Base-by-base conservation (phyloP, 306 rosid species). In the Abrus precatorius region DNA sequence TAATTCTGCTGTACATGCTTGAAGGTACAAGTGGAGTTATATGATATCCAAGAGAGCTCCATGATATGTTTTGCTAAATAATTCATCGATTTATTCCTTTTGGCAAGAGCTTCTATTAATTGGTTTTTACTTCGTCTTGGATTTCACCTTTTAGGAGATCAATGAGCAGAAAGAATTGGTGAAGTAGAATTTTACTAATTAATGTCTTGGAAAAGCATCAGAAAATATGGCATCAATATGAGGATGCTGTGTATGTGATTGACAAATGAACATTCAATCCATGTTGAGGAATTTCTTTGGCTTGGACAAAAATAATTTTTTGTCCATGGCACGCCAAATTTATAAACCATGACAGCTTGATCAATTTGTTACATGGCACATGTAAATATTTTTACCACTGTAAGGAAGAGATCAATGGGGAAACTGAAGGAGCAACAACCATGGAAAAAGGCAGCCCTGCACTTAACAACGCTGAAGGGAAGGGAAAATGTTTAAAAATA, bases 1-100 rank as follows among this genome's bases (percentile, higher is more conserved):
- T 66, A 69, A 62, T 61, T 41, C 62, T 69, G 50, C 45, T 20
- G 77, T 14, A 29, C 69, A 61, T 41, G 53, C 20, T 14, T 43
- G 40, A 74, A 45, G 41, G 69, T 83, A 77, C 69, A 62, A 13
- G 49, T 53, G 64, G 86, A 63, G 33, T 72, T 72, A 63, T 64
- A 34, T 27, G 71, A 77, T 53, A 77, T 49, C 30, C 30, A 14
- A 5, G 12, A 80, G 8, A 65, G 55, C 55, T 43, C 32, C 60
- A 9, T 49, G 56, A 50, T 49, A 41, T 65, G 2, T 82, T 83
- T 76, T 41, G 28, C 47, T 71, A 49, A 66, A 67, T 81, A 66
- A 67, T 81, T 69, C 66, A 13, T 68, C 41, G 41, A 28, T 20
- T 52, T 53, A 7, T 41, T 83, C 29, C 56, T 44, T 41, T 71